Evolutionary conservation across 2,329 filamentous ascomycete species (phyloP), one percentile per base, ranked within the genome.

Genomic region (Ilyonectria robusta): DNA sequence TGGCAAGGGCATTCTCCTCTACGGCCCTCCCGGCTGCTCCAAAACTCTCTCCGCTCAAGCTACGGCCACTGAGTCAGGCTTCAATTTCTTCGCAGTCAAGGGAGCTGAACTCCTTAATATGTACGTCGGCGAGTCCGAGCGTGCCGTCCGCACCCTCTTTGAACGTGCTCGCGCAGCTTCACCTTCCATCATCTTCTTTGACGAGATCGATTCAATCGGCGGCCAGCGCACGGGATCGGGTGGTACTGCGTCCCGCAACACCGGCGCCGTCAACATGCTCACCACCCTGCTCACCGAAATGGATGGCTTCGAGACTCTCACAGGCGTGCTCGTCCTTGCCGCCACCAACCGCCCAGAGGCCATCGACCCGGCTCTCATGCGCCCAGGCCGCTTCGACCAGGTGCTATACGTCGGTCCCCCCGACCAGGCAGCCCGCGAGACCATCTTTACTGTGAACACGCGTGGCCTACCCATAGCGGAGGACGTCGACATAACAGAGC

Each of bases 51-150:
- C 91, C 0, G 95, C 95, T 0, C 94, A 97, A 78, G 95, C 95
- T 31, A 89, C 97, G 73, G 95, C 95, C 17, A 97, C 94, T 7
- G 94, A 97, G 79, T 94, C 93, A 33, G 92, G 93, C 4, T 91
- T 97, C 81, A 98, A 98, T 79, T 98, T 98, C 84, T 91, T 98
- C 77, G 92, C 94, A 9, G 93, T 98, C 71, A 97, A 98, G 82
- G 95, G 94, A 29, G 94, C 94, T 40, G 95, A 98, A 81, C 88
- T 98, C 13, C 90, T 97, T 67, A 97, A 94, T 82, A 97, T 97
- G 93, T 98, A 98, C 80, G 95, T 98, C 19, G 95, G 95, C 68
- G 95, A 98, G 80, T 95, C 94, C 2, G 95, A 98, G 82, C 90
- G 94, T 11, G 91, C 92, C 8, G 88, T 98, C 47, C 90, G 95